These are phyloP conservation scores for Bryum argenteum DNA, from an alignment of 225 moss, liverwort and hornwort genomes.

Conservation along the genomic window DNA sequence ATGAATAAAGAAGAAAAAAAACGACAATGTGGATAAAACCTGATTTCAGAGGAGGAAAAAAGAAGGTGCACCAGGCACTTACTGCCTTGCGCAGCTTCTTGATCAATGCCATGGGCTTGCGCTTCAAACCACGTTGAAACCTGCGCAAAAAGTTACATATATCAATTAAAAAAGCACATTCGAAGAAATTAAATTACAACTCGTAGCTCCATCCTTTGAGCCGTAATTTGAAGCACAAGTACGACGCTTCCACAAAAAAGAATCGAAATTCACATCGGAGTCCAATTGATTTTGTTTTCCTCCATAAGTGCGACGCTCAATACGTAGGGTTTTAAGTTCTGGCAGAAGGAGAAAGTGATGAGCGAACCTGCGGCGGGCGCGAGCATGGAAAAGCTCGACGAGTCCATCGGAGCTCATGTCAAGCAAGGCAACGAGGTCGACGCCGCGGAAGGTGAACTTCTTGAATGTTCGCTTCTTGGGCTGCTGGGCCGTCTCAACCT, in stretches of 20 bases:
- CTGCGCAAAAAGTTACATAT: not conserved
- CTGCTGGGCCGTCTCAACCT: constrained; percentile 21
- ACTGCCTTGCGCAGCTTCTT: constrained; percentile 34
- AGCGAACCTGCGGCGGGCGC: constrained; percentile 26
- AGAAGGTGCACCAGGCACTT: not conserved
- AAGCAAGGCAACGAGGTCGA: constrained; percentile 31
- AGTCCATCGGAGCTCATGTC: constrained; percentile 37
- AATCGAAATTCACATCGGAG: too few relatives aligned
- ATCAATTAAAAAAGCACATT: too few relatives aligned
- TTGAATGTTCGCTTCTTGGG: constrained; percentile 33
- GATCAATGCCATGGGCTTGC: constrained; percentile 33
- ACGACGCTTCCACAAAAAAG: too few relatives aligned
- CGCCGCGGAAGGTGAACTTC: constrained; percentile 36
- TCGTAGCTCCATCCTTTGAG: too few relatives aligned
- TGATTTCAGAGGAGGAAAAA: too few relatives aligned
- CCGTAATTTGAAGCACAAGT: too few relatives aligned
- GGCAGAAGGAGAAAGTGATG: too few relatives aligned
- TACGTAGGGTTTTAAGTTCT: too few relatives aligned
- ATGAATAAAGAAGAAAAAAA: not conserved
- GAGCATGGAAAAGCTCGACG: constrained; percentile 28
- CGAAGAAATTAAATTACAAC: too few relatives aligned
- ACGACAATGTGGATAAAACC: too few relatives aligned
- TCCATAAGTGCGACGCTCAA: too few relatives aligned
- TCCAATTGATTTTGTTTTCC: too few relatives aligned
- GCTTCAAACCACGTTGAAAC: constrained; percentile 35